These are phyloP conservation scores for Fonsecaea multimorphosa DNA, from an alignment of 2,329 filamentous ascomycete species.

Conservation along the genomic window DNA sequence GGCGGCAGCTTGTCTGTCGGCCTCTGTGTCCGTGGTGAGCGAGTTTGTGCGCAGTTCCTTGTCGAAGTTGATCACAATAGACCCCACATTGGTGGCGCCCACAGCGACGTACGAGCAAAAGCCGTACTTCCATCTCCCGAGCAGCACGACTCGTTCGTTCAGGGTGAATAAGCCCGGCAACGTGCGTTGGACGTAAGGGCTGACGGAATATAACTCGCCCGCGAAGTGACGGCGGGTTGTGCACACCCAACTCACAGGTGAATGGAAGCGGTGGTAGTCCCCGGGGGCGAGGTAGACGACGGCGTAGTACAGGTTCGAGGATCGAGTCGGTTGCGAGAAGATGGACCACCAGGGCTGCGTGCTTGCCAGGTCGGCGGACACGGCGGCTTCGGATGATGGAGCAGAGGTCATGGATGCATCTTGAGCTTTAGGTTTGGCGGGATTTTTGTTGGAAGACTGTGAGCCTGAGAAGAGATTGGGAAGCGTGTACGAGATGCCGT, in stretches of 20 bases:
- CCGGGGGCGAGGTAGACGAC: slow-evolving; percentile 96
- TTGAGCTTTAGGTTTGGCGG: slow-evolving; percentile 60
- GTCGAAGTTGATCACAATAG: slow-evolving; percentile 97
- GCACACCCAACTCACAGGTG: slow-evolving; percentile 92
- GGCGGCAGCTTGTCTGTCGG: slow-evolving; percentile 82
- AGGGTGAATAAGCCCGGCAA: slow-evolving; percentile 93
- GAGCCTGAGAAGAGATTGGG: slow-evolving; percentile 84
- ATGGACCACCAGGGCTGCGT: slow-evolving; percentile 75
- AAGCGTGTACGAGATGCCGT: slow-evolving; percentile 93
- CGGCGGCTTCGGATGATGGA: slow-evolving; percentile 77
- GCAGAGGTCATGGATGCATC: slow-evolving; percentile 74
- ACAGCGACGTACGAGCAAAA: slow-evolving; percentile 98
- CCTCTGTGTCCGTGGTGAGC: slow-evolving; percentile 87
- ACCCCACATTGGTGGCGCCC: slow-evolving; percentile 95
- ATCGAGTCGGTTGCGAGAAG: slow-evolving; percentile 62
- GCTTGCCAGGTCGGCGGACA: slow-evolving; percentile 79
- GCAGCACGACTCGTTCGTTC: slow-evolving; percentile 91
- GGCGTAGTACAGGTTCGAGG: slow-evolving; percentile 82
- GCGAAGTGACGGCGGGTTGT: slow-evolving; percentile 96
- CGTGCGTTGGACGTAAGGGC: slow-evolving; percentile 90
- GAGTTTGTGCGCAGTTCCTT: slow-evolving; percentile 90
- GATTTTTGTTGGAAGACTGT: slow-evolving; percentile 53
- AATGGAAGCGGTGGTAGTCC: slow-evolving; percentile 98
- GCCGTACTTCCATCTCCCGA: slow-evolving; percentile 94
- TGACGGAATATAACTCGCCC: slow-evolving; percentile 92